These are phyloP conservation scores for Litsea cubeba DNA, from an alignment of 164 flowering plant genomes.

Conservation along the genomic window DNA sequence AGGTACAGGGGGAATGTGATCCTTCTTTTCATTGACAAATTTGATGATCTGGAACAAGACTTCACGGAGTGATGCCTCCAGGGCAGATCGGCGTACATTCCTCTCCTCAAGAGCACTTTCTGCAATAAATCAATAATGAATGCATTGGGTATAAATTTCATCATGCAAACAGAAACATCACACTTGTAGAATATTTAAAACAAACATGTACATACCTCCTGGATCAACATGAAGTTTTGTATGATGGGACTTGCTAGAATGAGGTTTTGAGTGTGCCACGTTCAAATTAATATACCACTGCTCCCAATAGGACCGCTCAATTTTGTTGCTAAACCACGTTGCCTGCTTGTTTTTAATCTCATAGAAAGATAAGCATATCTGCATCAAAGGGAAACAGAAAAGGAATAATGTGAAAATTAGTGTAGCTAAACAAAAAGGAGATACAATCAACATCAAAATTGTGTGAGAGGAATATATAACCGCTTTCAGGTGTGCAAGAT, in stretches of 20 bases:
- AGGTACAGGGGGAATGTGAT: constrained; percentile 85
- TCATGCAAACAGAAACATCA: not conserved
- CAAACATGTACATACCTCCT: constrained; percentile 45
- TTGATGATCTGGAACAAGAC: constrained; percentile 86
- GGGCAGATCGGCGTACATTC: constrained; percentile 57
- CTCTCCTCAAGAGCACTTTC: constrained; percentile 64
- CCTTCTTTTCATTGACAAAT: constrained; percentile 96
- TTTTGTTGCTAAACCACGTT: constrained; percentile 81
- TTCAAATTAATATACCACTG: constrained; percentile 89
- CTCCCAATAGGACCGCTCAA: constrained; percentile 87
- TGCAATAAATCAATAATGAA: constrained; percentile 18
- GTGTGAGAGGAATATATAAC: not conserved
- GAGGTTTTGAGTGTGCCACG: constrained; percentile 58
- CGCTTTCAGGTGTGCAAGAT: too few species aligned
- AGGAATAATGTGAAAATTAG: not conserved
- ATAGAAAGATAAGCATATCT: constrained; percentile 88
- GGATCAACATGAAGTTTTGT: constrained; percentile 66
- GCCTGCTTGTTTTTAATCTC: constrained; percentile 85
- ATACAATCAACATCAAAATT: not conserved
- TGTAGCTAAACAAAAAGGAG: not conserved
- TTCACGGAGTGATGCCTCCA: constrained; percentile 81
- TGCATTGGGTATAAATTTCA: not conserved
- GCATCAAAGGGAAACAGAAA: constrained; percentile 17
- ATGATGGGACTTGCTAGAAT: constrained; percentile 63
- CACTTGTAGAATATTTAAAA: not conserved